phyloP scores from a whole-genome alignment of 1,139 yeast species.

The Yamadazyma jaroonii region DNA sequence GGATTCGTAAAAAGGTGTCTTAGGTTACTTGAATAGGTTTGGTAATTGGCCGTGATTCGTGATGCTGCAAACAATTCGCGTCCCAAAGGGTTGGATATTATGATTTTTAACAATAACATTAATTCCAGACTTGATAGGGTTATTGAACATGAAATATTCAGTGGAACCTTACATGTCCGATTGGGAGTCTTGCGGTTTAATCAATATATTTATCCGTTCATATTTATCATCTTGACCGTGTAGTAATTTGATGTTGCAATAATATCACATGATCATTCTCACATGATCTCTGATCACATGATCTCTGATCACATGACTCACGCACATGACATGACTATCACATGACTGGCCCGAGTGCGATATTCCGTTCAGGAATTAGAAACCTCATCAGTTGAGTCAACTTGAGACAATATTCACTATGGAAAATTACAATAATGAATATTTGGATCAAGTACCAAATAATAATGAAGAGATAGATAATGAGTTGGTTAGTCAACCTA shows the following conservation, averaged over 20 bases:
- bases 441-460: slow-evolving; percentile 11
- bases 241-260: too few species aligned
- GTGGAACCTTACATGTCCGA: too few species aligned
- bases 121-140: too few species aligned
- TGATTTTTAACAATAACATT: too few species aligned
- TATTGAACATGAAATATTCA: too few species aligned
- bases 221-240: too few species aligned
- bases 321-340: not conserved
- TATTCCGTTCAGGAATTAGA: slow-evolving; percentile 1
- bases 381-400: not conserved
- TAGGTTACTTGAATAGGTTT: not conserved
- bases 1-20: not conserved
- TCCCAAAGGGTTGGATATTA: too few species aligned
- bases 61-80: not conserved
- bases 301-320: not conserved
- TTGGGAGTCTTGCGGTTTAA: too few species aligned
- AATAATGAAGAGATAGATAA: slow-evolving; percentile 3
- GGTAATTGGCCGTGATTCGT: not conserved
- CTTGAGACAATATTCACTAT: slow-evolving; percentile 5
- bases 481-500: slow-evolving; percentile 2
- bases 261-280: too few species aligned
- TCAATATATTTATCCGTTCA: too few species aligned
- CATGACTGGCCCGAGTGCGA: slow-evolving; percentile 2
- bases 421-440: slow-evolving; percentile 15
- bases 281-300: too few species aligned